Evolutionary conservation across 257 asterid species (phyloP).

Genomic region (Solanum etuberosum): DNA sequence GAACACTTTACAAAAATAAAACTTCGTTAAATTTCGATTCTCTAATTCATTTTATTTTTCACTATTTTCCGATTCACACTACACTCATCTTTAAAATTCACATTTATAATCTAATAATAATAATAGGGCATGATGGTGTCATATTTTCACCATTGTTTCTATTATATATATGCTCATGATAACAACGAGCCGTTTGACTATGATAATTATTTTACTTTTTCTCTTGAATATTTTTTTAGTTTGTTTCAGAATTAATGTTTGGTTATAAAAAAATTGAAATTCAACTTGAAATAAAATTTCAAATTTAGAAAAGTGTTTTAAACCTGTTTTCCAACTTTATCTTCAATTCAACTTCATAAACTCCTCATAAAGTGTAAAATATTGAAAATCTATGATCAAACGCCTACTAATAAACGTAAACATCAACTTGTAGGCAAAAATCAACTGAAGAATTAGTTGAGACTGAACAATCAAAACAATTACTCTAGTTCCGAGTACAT

Average conservation of each 20-base stretch:
- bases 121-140: background rate
- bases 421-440: background rate
- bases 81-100: background rate
- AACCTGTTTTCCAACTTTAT: background rate
- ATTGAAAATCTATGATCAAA: background rate
- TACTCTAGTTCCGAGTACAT: background rate
- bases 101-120: background rate
- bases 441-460: background rate
- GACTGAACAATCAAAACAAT: background rate
- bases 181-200: background rate
- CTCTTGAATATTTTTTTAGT: background rate
- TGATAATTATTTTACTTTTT: background rate
- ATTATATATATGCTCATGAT: background rate
- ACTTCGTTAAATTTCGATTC: background rate
- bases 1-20: too few species aligned
- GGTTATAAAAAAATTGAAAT: background rate
- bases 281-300: background rate
- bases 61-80: background rate
- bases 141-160: background rate
- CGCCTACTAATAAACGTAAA: background rate
- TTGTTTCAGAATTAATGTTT: background rate
- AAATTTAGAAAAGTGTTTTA: background rate
- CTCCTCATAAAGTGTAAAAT: rapidly evolving
- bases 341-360: background rate
- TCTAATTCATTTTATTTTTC: too few species aligned